Evolutionary conservation across 306 rosid species (phyloP).

Genomic region (Begonia fuchsioides): DNA sequence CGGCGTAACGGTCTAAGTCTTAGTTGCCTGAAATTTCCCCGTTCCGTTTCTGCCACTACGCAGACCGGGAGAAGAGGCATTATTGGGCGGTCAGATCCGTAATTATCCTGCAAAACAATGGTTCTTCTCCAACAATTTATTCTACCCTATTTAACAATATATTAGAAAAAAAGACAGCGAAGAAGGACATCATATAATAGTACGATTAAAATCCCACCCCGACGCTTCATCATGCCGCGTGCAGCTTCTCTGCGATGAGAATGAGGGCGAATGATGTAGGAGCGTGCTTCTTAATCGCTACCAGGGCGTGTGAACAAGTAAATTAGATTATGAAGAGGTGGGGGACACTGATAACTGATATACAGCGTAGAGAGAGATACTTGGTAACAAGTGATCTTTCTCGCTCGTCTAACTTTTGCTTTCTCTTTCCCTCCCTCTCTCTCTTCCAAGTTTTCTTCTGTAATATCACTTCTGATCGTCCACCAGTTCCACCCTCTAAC

Average conservation of each 20-base stretch:
- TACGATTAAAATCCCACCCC: constrained; percentile 24
- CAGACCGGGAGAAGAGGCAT: not conserved
- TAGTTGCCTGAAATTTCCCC: not conserved
- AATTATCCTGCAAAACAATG: constrained; percentile 1
- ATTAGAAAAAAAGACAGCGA: constrained; percentile 34
- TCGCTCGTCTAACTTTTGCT: constrained; percentile 7
- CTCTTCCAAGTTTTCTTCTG: constrained; percentile 32
- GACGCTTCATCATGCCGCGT: constrained; percentile 61
- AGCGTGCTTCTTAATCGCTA: constrained; percentile 9
- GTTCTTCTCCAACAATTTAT: not conserved
- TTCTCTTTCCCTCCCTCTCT: constrained; percentile 8
- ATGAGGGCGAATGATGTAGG: not conserved
- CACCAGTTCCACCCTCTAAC: not conserved
- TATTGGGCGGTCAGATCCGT: constrained; percentile 11
- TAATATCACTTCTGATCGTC: not conserved
- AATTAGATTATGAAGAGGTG: constrained; percentile 43
- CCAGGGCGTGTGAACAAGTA: constrained; percentile 9
- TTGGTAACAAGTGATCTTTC: constrained; percentile 7
- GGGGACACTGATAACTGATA: constrained; percentile 55
- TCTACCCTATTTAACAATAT: constrained; percentile 11
- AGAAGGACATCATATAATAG: constrained; percentile 33
- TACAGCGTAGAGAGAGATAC: constrained; percentile 6
- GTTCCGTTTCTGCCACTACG: constrained; percentile 32
- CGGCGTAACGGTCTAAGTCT: not conserved
- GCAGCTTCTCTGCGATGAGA: constrained; percentile 3